Conservation (phyloP, 306 rosid species). For the Betula pendula region DNA sequence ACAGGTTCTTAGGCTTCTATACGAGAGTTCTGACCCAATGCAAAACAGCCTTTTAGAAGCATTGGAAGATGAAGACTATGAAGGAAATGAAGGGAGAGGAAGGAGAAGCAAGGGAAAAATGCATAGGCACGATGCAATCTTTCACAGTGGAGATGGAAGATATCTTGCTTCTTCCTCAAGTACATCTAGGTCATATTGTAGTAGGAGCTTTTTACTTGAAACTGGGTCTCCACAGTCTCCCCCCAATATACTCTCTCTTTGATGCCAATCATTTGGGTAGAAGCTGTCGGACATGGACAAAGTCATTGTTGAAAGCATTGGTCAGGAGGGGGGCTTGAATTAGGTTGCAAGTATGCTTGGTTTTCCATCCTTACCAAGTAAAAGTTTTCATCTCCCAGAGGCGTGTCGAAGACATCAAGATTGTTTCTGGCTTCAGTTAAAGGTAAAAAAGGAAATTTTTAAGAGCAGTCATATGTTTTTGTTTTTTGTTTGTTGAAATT, state of each 20-base stretch:
- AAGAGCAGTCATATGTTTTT: background rate
- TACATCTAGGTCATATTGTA: slow-evolving; percentile 92
- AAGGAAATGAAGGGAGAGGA: slow-evolving; percentile 56
- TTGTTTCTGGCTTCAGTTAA: background rate
- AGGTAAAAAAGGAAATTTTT: slow-evolving; percentile 6
- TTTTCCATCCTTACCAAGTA: background rate
- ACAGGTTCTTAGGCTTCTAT: slow-evolving; percentile 87
- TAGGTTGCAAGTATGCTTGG: background rate
- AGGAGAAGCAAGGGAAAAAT: slow-evolving; percentile 72
- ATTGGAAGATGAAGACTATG: slow-evolving; percentile 61
- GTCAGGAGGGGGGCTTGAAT: slow-evolving; percentile 1
- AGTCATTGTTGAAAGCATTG: background rate
- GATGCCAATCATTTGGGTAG: slow-evolving; percentile 24
- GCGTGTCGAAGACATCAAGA: slow-evolving; percentile 4
- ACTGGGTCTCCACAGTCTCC: slow-evolving; percentile 85
- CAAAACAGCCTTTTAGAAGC: slow-evolving; percentile 66
- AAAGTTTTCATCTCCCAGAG: background rate
- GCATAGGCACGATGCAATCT: slow-evolving; percentile 52
- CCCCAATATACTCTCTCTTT: slow-evolving; percentile 52
- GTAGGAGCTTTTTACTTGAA: slow-evolving; percentile 93
- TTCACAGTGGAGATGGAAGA: slow-evolving; percentile 83
- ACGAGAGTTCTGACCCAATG: slow-evolving; percentile 92
- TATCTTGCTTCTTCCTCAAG: slow-evolving; percentile 96
- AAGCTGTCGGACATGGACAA: slow-evolving; percentile 13
- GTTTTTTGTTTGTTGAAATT: background rate